These are phyloP conservation scores for Colletotrichum costaricense DNA, from an alignment of 2,329 filamentous ascomycete genomes.

Conservation along the genomic window DNA sequence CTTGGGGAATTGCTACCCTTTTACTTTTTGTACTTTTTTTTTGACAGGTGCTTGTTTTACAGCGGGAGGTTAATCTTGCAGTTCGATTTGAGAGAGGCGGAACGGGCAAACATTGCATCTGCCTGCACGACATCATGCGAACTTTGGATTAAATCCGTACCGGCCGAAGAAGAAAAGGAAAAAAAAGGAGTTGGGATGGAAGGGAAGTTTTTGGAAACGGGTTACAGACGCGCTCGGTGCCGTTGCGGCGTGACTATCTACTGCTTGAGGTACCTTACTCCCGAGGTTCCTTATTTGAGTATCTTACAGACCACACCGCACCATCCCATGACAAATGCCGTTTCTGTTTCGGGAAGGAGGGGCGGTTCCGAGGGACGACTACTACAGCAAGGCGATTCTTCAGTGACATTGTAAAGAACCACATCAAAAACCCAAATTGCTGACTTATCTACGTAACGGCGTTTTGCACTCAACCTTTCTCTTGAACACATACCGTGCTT, in stretches of 20 bases:
- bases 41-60: background rate
- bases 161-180: background rate
- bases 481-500: background rate
- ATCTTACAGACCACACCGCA: no score
- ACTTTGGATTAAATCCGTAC: background rate
- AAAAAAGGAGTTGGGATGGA: background rate
- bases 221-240: background rate
- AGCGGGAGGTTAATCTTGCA: background rate
- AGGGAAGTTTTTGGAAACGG: background rate
- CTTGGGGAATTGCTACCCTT: no score
- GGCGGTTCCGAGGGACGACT: background rate
- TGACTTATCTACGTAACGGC: background rate
- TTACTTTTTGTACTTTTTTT: background rate
- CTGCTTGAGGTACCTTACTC: background rate
- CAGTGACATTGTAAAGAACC: background rate
- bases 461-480: background rate
- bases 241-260: background rate
- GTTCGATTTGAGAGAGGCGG: no score
- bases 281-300: no score
- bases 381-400: background rate
- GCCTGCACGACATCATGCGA: background rate
- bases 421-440: background rate
- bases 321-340: background rate
- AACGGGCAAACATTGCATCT: background rate
- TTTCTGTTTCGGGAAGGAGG: conserved; percentile 19